phyloP scores from a whole-genome alignment of 2,329 filamentous ascomycete genomes.

The Exutisphaerella laricina region DNA sequence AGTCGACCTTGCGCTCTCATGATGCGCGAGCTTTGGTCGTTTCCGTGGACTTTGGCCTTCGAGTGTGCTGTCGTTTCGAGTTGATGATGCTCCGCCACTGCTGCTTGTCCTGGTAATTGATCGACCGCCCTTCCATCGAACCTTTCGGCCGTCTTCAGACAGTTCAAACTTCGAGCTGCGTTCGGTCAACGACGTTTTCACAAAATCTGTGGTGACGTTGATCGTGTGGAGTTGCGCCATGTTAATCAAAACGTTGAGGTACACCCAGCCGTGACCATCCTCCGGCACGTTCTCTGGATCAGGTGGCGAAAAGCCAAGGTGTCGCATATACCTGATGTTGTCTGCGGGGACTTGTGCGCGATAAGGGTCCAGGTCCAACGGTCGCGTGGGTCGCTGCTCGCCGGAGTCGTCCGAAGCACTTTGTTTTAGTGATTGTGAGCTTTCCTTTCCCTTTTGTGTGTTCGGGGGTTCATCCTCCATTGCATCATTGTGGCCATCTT shows the following conservation, averaged over 20 bases:
- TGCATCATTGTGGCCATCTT: constrained; percentile 4
- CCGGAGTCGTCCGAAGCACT: not conserved
- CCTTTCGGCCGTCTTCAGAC: constrained; percentile 69
- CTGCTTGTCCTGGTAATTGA: constrained; percentile 58
- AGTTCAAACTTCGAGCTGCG: constrained; percentile 72
- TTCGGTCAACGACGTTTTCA: constrained; percentile 64
- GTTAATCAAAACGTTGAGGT: constrained; percentile 72
- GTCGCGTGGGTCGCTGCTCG: constrained; percentile 72
- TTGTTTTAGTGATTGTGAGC: not conserved
- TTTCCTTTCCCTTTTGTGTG: not conserved
- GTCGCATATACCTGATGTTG: constrained; percentile 74
- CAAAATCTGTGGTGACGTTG: constrained; percentile 73
- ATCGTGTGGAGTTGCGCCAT: constrained; percentile 81
- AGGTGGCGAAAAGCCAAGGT: constrained; percentile 62
- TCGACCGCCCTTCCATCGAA: constrained; percentile 69
- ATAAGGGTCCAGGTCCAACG: constrained; percentile 70
- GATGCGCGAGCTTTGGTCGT: constrained; percentile 25
- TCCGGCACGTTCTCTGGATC: constrained; percentile 49
- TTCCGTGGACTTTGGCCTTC: constrained; percentile 28
- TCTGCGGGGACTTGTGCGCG: constrained; percentile 69
- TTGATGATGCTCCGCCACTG: constrained; percentile 39
- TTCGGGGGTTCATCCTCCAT: constrained; percentile 6
- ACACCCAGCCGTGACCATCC: constrained; percentile 72
- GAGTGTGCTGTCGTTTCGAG: constrained; percentile 16
- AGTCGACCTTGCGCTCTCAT: constrained; percentile 12